Base-by-base conservation (phyloP, 2,329 filamentous ascomycete genomes). In the Fusarium sp. region DNA sequence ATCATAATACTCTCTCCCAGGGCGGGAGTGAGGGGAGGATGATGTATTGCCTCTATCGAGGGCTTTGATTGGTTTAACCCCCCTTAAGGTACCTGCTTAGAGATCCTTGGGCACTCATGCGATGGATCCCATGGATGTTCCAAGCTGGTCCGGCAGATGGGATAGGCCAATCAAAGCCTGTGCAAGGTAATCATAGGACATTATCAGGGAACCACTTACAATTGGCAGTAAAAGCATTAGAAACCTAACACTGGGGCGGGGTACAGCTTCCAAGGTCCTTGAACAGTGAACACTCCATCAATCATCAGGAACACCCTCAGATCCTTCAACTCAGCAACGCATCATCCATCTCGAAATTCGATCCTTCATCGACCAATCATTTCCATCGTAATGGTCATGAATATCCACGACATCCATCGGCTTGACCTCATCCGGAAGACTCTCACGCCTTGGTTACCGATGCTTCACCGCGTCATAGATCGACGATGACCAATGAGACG, bases 391-490 rank as follows among this genome's bases (percentile, higher is more conserved):
- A 73, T 69, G 45, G 45, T 71, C 50, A 73, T 71, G 56, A 45
- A 47, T 6, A 32, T 54, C 33, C 15, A 20, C 25, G 33, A 62
- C 12, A n/a, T 17, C 17, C 20, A 57, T 68, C 59, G 59, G 30
- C 33, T 5, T 27, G 5, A 50, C 59, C 32, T 66, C 58, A 33
- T 56, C 43, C 38, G 37, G 47, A 52, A 52, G 25, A 30, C 47
- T 47, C 38, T 61, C 38, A 27, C 32, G 33, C 20, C 32, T 22
- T 37, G 15, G 9, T 33, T 22, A 8, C 15, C 20, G 20, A 37
- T 58, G 12, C 20, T 63, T 74, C 65, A 72, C 33, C 52, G 68
- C 71, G 65, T 74, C 72, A 74, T 74, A 74, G 72, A 74, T 40
- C 27, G 1, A 20, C 11, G 17, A 14, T 45, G 17, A 27, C 60